phyloP scores from a whole-genome alignment of 208 protist genomes.

The Leishmania gerbilli region DNA sequence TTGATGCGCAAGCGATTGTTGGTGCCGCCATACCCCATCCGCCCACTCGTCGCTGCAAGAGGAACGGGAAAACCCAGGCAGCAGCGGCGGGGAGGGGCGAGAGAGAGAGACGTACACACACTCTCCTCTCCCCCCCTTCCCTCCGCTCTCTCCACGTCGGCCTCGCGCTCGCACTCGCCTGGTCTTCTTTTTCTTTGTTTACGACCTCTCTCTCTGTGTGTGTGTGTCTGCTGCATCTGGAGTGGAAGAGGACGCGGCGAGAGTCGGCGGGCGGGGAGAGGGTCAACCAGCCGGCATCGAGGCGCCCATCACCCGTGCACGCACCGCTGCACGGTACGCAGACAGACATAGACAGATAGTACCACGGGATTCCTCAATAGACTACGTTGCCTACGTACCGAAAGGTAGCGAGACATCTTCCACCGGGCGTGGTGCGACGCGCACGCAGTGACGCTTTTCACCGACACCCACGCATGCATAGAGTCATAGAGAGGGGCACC shows the following conservation, averaged over 20 bases:
- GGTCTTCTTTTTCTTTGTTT: neutral
- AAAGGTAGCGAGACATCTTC: neutral
- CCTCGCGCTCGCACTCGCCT: neutral
- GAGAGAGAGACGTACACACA: too few species aligned
- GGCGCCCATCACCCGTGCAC: neutral
- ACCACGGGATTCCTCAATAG: neutral
- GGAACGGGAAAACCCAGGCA: neutral
- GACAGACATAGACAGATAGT: neutral
- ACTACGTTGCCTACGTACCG: neutral
- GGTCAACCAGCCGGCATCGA: neutral
- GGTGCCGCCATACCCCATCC: neutral
- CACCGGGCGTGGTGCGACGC: neutral
- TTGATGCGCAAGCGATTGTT: neutral
- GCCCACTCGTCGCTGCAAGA: neutral
- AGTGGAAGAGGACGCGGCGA: neutral
- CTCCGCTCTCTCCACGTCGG: neutral
- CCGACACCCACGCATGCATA: neutral
- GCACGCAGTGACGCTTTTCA: neutral
- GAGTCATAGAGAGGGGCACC: neutral
- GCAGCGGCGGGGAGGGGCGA: neutral
- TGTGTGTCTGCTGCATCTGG: neutral
- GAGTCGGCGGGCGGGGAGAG: neutral
- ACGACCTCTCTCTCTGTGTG: neutral
- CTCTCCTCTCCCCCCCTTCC: neutral
- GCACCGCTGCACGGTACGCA: neutral